A percentile compares a stretch with the other conserved stretches of the same genome.
phyloP scores from a whole-genome alignment of 192 early-diverging fungal species.

The Entophlyctis luteolus region DNA sequence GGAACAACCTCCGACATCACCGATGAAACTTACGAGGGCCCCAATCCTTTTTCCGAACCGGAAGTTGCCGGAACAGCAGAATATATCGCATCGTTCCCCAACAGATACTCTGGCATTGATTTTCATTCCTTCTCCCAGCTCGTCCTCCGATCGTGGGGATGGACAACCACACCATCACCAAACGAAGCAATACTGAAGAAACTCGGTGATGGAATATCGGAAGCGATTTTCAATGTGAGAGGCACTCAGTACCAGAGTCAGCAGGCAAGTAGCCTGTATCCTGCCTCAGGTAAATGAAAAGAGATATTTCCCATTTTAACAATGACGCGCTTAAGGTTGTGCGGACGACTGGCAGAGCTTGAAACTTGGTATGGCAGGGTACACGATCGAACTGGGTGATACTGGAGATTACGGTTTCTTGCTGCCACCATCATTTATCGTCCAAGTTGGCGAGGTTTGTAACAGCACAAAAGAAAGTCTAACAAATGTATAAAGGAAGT shows the following conservation, averaged over 20 bases:
- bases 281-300: conserved; percentile 20
- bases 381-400: conserved; percentile 28
- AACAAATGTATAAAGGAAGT: too few species aligned
- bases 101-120: conserved; percentile 38
- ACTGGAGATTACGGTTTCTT: conserved; percentile 27
- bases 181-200: conserved; percentile 19
- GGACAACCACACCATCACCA: conserved; percentile 6
- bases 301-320: too few species aligned
- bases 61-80: conserved; percentile 34
- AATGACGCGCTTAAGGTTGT: too few species aligned
- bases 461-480: not conserved
- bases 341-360: conserved; percentile 15
- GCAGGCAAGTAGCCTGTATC: conserved; percentile 10
- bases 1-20: conserved; percentile 41
- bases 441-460: conserved; percentile 29
- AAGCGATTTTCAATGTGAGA: not conserved
- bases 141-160: conserved; percentile 16
- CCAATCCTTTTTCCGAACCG: conserved; percentile 33
- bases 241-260: conserved; percentile 1
- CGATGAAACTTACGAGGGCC: conserved; percentile 40
- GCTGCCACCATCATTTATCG: conserved; percentile 25
- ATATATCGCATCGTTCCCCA: conserved; percentile 35
- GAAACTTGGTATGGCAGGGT: conserved; percentile 7
- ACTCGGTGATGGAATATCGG: conserved; percentile 3
- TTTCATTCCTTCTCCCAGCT: conserved; percentile 31